Conservation (phyloP, 805 yeast species). For the Cephaloascus fragrans region DNA sequence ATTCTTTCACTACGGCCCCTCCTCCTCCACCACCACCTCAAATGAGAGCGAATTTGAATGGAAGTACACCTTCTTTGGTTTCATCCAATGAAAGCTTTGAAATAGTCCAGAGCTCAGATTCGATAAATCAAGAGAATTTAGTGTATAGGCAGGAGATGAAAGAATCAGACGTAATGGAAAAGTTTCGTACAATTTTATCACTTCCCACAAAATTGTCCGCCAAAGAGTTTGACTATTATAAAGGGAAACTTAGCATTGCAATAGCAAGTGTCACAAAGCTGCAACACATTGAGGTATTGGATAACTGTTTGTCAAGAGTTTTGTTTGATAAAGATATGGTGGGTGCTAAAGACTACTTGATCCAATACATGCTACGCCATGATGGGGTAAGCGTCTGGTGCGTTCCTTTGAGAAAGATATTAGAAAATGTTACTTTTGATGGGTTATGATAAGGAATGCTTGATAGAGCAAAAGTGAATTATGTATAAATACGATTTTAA, state of each 20-base stretch:
- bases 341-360: conserved; percentile 22
- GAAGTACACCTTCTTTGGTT: too few species aligned
- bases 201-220: conserved; percentile 21
- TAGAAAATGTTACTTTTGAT: conserved; percentile 21
- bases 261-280: conserved; percentile 3
- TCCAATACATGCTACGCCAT: conserved; percentile 46
- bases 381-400: conserved; percentile 59
- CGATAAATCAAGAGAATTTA: too few species aligned
- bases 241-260: conserved; percentile 20
- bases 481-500: too few species aligned
- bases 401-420: conserved; percentile 49
- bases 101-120: too few species aligned
- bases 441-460: too few species aligned
- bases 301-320: conserved; percentile 3
- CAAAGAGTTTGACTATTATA: conserved; percentile 33
- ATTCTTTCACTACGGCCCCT: not conserved
- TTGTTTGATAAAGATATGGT: not conserved
- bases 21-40: not conserved
- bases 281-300: conserved; percentile 1
- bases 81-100: too few species aligned
- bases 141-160: too few species aligned
- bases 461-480: too few species aligned
- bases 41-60: not conserved
- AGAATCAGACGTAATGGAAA: too few species aligned
- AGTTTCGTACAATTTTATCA: conserved; percentile 14